A percentile compares a stretch with the other conserved stretches of the same genome.
Conservation (phyloP, 2,329 filamentous ascomycete genomes). For the Talaromyces sp. region DNA sequence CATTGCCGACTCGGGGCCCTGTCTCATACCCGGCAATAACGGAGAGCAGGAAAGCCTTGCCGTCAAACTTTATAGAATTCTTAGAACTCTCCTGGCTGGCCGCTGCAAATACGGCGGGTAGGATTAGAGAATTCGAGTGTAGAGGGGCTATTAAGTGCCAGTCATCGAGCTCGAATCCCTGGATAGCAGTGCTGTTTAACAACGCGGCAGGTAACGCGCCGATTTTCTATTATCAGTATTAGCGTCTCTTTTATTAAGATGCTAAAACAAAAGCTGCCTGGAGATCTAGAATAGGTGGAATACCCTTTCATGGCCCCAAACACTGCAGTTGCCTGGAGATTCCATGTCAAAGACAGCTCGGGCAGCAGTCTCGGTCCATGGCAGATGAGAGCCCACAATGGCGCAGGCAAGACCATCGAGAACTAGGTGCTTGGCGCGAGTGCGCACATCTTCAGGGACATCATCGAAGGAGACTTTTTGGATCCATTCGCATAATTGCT, state of each 20-base stretch:
- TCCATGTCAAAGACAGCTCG: slow-evolving; percentile 5
- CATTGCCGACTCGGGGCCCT: slow-evolving; percentile 35
- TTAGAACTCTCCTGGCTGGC: slow-evolving; percentile 2
- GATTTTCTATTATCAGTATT: slow-evolving; percentile 22
- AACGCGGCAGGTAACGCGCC: slow-evolving; percentile 36
- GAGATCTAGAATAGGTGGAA: background rate
- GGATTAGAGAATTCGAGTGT: slow-evolving; percentile 34
- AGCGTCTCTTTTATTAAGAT: background rate
- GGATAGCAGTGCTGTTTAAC: slow-evolving; percentile 42
- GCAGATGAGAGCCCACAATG: background rate
- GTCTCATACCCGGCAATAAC: slow-evolving; percentile 39
- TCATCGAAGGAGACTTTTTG: slow-evolving; percentile 13
- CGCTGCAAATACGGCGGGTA: slow-evolving; percentile 40
- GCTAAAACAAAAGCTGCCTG: no score
- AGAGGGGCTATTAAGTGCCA: slow-evolving; percentile 39
- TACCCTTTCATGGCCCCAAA: slow-evolving; percentile 16
- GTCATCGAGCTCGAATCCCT: slow-evolving; percentile 44
- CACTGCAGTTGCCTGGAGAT: slow-evolving; percentile 23
- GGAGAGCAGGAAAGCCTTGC: slow-evolving; percentile 30
- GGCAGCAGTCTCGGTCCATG: slow-evolving; percentile 5
- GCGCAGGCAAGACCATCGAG: slow-evolving; percentile 42
- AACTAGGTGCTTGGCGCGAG: slow-evolving; percentile 39
- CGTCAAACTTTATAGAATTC: slow-evolving; percentile 16
- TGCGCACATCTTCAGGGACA: slow-evolving; percentile 28
- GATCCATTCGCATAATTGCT: slow-evolving; percentile 4